Conservation (phyloP, 495 filamentous ascomycete species). For the Talaromyces adpressus region DNA sequence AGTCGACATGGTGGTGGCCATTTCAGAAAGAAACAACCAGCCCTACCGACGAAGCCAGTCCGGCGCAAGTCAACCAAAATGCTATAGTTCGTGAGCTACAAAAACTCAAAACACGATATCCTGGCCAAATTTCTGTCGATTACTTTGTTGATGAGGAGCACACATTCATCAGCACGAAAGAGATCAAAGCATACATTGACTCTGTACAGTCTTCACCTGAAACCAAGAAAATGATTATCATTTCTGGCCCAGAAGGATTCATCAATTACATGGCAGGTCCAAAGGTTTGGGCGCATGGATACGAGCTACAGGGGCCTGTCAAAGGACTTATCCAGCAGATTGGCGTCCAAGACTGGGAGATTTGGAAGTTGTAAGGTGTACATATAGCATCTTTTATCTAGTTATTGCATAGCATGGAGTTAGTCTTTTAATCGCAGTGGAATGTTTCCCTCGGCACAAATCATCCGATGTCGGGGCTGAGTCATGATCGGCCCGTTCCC, state of each 20-base stretch:
- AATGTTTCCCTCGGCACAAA: not conserved
- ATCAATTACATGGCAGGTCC: conserved; percentile 69
- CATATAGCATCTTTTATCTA: not conserved
- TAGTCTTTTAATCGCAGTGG: not conserved
- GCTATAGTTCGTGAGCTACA: conserved; percentile 56
- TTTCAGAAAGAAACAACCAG: not conserved
- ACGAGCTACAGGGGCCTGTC: conserved; percentile 63
- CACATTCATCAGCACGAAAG: conserved; percentile 48
- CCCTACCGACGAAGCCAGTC: not conserved
- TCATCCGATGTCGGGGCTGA: conserved; percentile 5
- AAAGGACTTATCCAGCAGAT: conserved; percentile 48
- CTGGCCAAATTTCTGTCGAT: conserved; percentile 49
- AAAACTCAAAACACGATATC: conserved; percentile 46
- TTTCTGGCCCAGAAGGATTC: conserved; percentile 90
- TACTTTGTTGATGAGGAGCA: conserved; percentile 78
- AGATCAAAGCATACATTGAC: conserved; percentile 32
- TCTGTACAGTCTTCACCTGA: conserved; percentile 13
- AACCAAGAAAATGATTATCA: conserved; percentile 56
- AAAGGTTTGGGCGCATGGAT: conserved; percentile 64
- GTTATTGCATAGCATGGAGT: conserved; percentile 8
- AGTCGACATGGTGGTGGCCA: not conserved
- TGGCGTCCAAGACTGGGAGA: conserved; percentile 47
- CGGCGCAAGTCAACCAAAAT: not conserved
- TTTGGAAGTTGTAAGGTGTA: conserved; percentile 54
- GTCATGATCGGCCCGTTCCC: conserved; percentile 8